Percentiles rank a stretch among this genome's conserved stretches.
Evolutionary conservation across 495 filamentous ascomycete species (phyloP).

Genomic region (Delitschia confertaspora): DNA sequence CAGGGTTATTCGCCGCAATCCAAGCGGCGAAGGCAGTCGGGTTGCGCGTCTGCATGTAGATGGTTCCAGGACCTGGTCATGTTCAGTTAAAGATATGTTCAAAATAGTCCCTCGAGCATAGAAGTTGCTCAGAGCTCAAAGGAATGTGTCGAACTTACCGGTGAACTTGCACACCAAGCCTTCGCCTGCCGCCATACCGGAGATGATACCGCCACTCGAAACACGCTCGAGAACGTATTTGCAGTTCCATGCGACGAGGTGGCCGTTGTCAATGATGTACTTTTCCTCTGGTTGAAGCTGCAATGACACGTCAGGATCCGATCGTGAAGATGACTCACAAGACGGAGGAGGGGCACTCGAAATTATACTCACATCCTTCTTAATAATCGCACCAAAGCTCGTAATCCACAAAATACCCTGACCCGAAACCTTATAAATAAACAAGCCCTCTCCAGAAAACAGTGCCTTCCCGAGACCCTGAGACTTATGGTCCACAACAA

Average conservation of each 20-base stretch:
- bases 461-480: conserved; percentile 86
- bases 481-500: conserved; percentile 73
- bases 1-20: conserved; percentile 12
- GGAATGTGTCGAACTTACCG: conserved; percentile 36
- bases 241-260: conserved; percentile 95
- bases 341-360: background rate
- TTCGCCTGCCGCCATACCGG: conserved; percentile 66
- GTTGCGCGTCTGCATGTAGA: conserved; percentile 92
- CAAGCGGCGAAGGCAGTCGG: conserved; percentile 47
- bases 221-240: conserved; percentile 85
- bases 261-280: conserved; percentile 92
- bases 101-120: too few relatives aligned
- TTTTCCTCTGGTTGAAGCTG: conserved; percentile 68
- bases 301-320: background rate
- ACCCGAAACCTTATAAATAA: conserved; percentile 79
- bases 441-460: conserved; percentile 88
- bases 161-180: conserved; percentile 90
- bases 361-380: conserved; percentile 69
- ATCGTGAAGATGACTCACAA: too few relatives aligned
- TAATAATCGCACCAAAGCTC: conserved; percentile 88
- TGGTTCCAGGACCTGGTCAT: conserved; percentile 66
- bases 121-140: background rate
- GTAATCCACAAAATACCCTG: conserved; percentile 76
- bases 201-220: conserved; percentile 81
- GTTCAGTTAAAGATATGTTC: too few relatives aligned